These are phyloP conservation scores for Phytopythium delawarense DNA, from an alignment of 352 stramenopile species.

Conservation along the genomic window DNA sequence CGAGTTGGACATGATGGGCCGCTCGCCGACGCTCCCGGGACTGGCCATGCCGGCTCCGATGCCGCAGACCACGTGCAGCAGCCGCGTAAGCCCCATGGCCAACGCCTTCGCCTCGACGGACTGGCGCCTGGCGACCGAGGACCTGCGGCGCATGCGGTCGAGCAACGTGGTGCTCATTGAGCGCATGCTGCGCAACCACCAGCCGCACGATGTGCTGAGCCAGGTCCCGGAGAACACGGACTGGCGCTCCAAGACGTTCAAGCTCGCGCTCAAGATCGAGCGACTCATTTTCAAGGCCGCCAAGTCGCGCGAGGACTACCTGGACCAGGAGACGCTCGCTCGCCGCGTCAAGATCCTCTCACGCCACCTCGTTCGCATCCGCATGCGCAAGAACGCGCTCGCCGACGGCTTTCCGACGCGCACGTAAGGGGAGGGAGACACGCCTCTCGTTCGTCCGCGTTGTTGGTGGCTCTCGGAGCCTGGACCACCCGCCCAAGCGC, in stretches of 20 bases:
- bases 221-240: constrained; percentile 55
- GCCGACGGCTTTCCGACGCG: constrained; percentile 16
- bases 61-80: constrained; percentile 1
- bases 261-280: constrained; percentile 61
- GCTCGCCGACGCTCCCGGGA: constrained; percentile 1
- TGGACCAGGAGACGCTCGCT: constrained; percentile 41
- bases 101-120: constrained; percentile 11
- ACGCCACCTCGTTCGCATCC: constrained; percentile 50
- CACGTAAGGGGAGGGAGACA: constrained; percentile 6
- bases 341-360: constrained; percentile 49
- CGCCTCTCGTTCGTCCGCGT: neutral
- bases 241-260: constrained; percentile 57
- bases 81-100: neutral
- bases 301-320: constrained; percentile 45
- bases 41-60: constrained; percentile 2
- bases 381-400: constrained; percentile 54
- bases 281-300: constrained; percentile 53
- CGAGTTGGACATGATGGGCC: constrained; percentile 29
- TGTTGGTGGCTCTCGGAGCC: too few relatives aligned
- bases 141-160: constrained; percentile 43
- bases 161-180: constrained; percentile 48
- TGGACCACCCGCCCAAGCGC: neutral
- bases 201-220: constrained; percentile 57
- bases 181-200: constrained; percentile 55
- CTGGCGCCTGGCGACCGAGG: constrained; percentile 35